Base-by-base conservation (phyloP, 495 filamentous ascomycete species). In the Aspergillus steynii region DNA sequence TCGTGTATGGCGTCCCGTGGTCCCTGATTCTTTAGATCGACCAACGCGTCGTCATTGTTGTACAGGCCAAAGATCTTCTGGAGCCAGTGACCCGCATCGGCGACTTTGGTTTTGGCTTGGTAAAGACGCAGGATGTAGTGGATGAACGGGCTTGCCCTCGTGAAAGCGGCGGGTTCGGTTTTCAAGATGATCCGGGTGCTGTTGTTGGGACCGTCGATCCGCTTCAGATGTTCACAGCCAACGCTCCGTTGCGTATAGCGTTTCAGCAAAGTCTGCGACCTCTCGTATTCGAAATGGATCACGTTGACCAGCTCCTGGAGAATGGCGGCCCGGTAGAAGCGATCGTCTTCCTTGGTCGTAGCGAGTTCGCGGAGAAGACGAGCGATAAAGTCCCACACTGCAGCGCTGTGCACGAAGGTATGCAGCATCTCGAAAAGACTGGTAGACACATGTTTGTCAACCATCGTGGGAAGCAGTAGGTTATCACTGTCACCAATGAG, bases 221-320 rank as follows among this genome's bases (percentile, higher is more conserved):
- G 72, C 61, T 65, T 71, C 60, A 80, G 78, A 50, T 64, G 68
- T 53, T 71, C 68, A 1, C 15, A 27, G 2, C 73, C 74, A 1
- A 47, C 55, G 1, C 27, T 55, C 0, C 58, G 60, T 51, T 75
- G 72, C 1, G 74, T 59, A 10, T 67, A 57, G 29, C 72, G 71
- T 54, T 67, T 74, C 58, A 78, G 70, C 1, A 61, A 9, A 5
- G 48, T 46, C 34, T 72, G 70, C 0, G 66, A 63, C 4, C 70
- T 69, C n/a, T 26, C 29, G 60, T 74, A 78, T 49, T 77, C 76
- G 5, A 74, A 56, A 46, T 77, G 61, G 55, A 69, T 75, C 12
- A 75, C 61, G 50, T 77, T 78, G 26, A 69, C 58, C 1, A 77
- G 46, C 47, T 80, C 74, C 42, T 77, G 76, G 1, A 73, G 64